These are phyloP conservation scores for Penicillium sp. DNA, from an alignment of 2,329 filamentous ascomycete species.

Conservation along the genomic window DNA sequence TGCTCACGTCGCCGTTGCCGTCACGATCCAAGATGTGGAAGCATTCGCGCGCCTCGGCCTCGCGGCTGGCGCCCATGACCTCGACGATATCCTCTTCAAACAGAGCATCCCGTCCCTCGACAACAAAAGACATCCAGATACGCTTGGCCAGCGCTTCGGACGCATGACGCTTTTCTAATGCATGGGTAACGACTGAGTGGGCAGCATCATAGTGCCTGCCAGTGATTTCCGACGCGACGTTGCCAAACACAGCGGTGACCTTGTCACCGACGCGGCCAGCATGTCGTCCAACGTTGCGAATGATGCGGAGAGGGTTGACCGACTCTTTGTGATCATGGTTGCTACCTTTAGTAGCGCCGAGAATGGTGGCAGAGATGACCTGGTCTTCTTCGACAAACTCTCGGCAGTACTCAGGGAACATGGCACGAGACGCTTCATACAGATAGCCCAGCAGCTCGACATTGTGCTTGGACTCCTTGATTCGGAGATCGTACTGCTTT, in stretches of 20 bases:
- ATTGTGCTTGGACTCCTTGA: slow-evolving; percentile 86
- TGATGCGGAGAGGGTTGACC: slow-evolving; percentile 72
- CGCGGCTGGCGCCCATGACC: slow-evolving; percentile 73
- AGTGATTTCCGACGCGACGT: slow-evolving; percentile 89
- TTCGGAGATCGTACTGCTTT: slow-evolving; percentile 64
- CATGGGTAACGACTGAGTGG: slow-evolving; percentile 84
- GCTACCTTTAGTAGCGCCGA: slow-evolving; percentile 56
- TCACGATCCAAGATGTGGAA: slow-evolving; percentile 80
- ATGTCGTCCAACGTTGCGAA: slow-evolving; percentile 62
- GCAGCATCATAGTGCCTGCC: slow-evolving; percentile 93
- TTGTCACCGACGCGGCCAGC: slow-evolving; percentile 85
- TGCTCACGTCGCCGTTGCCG: slow-evolving; percentile 85
- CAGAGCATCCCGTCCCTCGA: slow-evolving; percentile 78
- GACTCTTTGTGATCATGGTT: slow-evolving; percentile 55
- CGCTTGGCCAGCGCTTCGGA: slow-evolving; percentile 90
- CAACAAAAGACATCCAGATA: slow-evolving; percentile 97
- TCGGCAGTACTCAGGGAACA: slow-evolving; percentile 88
- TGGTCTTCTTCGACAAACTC: slow-evolving; percentile 93
- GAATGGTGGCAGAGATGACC: slow-evolving; percentile 78
- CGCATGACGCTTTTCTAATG: slow-evolving; percentile 76
- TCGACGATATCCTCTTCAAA: slow-evolving; percentile 78
- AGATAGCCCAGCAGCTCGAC: slow-evolving; percentile 76
- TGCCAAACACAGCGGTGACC: slow-evolving; percentile 87
- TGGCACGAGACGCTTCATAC: slow-evolving; percentile 80
- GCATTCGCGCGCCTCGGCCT: slow-evolving; percentile 77